Evolutionary conservation across 2,329 filamentous ascomycete species (phyloP), one percentile per base, ranked within the genome.

Genomic region (Knufia fluminis): DNA sequence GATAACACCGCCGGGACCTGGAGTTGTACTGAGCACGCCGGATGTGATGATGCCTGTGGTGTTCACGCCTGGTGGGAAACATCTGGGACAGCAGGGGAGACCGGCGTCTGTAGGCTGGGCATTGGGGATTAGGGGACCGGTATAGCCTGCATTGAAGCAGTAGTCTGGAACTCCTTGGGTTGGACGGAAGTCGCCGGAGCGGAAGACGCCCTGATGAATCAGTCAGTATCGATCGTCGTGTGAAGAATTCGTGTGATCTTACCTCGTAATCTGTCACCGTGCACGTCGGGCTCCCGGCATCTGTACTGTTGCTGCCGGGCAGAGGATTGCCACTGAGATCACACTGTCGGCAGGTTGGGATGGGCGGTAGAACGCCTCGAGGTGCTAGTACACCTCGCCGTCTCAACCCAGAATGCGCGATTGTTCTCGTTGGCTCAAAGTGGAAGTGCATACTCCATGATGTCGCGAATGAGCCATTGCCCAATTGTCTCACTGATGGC

Each of bases 361-460:
- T 28, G 6, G 26, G 46, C 16, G 56, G 54, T 17, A 54, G 52
- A 45, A 54, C 52, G 38, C 40, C 39, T 16, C 26, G 6, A 6
- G 26, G 26, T 28, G 56, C 41, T 46, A 58, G 56, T 3, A 58
- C 56, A 19, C 56, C 54, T 26, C 56, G 52, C 31, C 49, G 56
- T 43, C 54, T 54, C 2, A 56, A 12, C 10, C 54, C 52, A 20
- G 45, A 44, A 12, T 52, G 54, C 40, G 52, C 49, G 6, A 49
- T 51, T 32, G 53, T 56, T 36, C 46, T 51, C 6, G 36, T 47
- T 24, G 54, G 54, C 22, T 54, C 49, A 32, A 54, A 49, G 26
- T 57, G 53, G 42, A 51, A 57, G 31, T 55, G 53, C 14, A 58
- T 47, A 32, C 56, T 58, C 49, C 55, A 56, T 19, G 54, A 40